A percentile compares a stretch with the other conserved stretches of the same genome.
Conservation (phyloP, 495 filamentous ascomycete species). For the Parathielavia appendiculata region DNA sequence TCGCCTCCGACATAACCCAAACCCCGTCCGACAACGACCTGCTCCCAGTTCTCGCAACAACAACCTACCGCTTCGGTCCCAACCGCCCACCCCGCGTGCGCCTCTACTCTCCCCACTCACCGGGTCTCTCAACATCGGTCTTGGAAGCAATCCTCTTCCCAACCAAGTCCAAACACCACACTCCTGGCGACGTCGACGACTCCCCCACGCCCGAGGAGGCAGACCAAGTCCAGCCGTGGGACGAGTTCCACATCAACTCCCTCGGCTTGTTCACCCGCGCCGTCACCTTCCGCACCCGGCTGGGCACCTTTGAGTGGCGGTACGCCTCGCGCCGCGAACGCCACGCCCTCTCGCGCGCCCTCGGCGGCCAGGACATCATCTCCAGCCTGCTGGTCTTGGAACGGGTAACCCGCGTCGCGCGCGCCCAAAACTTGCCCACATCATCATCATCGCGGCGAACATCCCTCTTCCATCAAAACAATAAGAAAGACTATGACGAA, state of each 20-base stretch:
- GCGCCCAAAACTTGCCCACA: not conserved
- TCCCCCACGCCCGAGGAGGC: not conserved
- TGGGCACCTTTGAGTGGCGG: slow-evolving; percentile 45
- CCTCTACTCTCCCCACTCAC: slow-evolving; percentile 20
- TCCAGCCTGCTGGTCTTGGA: slow-evolving; percentile 38
- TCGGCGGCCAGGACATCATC: slow-evolving; percentile 5
- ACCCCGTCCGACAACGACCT: slow-evolving; percentile 22
- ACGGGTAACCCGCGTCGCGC: slow-evolving; percentile 21
- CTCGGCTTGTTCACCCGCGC: slow-evolving; percentile 39
- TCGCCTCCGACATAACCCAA: slow-evolving; percentile 10
- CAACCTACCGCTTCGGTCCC: slow-evolving; percentile 50
- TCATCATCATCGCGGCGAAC: slow-evolving; percentile 4
- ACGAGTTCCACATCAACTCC: slow-evolving; percentile 32
- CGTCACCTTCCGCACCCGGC: slow-evolving; percentile 34
- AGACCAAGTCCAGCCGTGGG: not conserved
- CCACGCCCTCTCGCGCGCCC: slow-evolving; percentile 14
- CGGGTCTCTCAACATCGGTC: slow-evolving; percentile 19
- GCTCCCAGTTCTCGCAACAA: slow-evolving; percentile 33
- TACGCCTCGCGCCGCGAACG: slow-evolving; percentile 40
- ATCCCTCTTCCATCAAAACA: not conserved
- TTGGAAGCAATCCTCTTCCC: slow-evolving; percentile 2
- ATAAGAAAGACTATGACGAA: slow-evolving; percentile 8
- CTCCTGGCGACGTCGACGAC: not conserved
- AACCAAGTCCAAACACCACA: not conserved
- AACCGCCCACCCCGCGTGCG: slow-evolving; percentile 30